Evolutionary conservation across 2,329 filamentous ascomycete species (phyloP), one percentile per base, ranked within the genome.

Genomic region (Paraphaeosphaeria minitans): DNA sequence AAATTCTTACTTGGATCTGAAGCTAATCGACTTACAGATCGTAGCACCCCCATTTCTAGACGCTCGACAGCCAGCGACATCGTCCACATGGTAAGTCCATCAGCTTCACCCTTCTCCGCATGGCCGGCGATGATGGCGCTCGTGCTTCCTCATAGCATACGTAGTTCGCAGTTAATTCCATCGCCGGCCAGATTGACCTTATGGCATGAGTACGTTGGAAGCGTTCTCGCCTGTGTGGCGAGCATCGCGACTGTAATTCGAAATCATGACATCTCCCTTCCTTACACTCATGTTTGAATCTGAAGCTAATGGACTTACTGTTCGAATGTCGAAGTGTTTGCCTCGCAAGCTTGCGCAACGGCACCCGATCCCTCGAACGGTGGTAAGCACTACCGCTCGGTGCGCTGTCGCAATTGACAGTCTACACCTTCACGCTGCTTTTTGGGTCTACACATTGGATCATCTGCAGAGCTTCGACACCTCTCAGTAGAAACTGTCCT

Each of bases 181-280:
- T 14, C 45, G 24, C n/a, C n/a, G 45, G 24, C n/a, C 14, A 49
- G 47, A 49, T 37, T 16, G 31, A 49, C 24, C 24, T 27, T 6
- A 49, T 31, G 16, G 35, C 47, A 37, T 35, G 47, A 12, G n/a
- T 35, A 29, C 47, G 47, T 49, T 22, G 47, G 47, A 39, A 49
- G 47, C 29, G n/a, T 29, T 21, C 31, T 4, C 9, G 47, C 31
- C 27, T 49, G 6, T 27, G 16, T 33, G 29, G 47, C 31, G 4
- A 13, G 31, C 22, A 42, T 35, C 47, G 47, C 35, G 19, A 49
- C 47, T 37, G 7, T 37, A 21, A 49, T 35, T 49, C 31, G 31
- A 5, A 33, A 1, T 4, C 27, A 48, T 48, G 27, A 33, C 16
- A 48, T 33, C 6, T 27, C 24, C 31, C 16, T 21, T 9, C 39